phyloP scores from a whole-genome alignment of 2,329 filamentous ascomycete genomes.

The Xylaria sp. region DNA sequence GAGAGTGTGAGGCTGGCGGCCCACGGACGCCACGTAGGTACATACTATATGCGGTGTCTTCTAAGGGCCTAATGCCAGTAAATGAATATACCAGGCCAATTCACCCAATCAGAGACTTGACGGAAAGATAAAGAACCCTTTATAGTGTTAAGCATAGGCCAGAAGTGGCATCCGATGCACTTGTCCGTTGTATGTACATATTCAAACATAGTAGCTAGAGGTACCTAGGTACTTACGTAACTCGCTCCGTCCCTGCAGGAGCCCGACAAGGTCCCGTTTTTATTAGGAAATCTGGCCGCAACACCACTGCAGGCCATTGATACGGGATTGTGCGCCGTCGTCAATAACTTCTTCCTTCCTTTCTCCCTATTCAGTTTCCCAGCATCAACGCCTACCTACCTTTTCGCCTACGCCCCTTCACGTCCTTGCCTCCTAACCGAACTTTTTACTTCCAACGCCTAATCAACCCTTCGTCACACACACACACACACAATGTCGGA shows the following conservation, averaged over 20 bases:
- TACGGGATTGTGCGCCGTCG: background rate
- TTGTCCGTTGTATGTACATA: too few species aligned
- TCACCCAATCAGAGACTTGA: too few species aligned
- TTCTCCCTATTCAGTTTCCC: background rate
- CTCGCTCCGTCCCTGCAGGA: background rate
- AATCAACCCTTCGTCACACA: constrained; percentile 5
- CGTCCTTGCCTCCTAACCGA: background rate
- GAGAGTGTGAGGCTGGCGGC: background rate
- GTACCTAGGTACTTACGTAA: background rate
- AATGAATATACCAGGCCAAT: too few species aligned
- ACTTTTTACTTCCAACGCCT: background rate
- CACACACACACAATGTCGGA: constrained; percentile 57
- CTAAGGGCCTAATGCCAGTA: too few species aligned
- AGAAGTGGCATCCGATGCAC: too few species aligned
- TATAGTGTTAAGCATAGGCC: too few species aligned
- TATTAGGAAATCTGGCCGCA: constrained; percentile 28
- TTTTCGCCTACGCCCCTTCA: background rate
- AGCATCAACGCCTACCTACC: background rate
- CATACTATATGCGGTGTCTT: too few species aligned
- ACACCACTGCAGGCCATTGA: background rate
- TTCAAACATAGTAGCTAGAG: too few species aligned
- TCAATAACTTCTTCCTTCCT: background rate
- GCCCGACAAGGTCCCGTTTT: background rate
- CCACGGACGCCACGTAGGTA: too few species aligned
- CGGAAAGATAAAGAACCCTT: too few species aligned